Conservation (phyloP, 495 filamentous ascomycete genomes). For the Hypoxylon lienhwacheense region DNA sequence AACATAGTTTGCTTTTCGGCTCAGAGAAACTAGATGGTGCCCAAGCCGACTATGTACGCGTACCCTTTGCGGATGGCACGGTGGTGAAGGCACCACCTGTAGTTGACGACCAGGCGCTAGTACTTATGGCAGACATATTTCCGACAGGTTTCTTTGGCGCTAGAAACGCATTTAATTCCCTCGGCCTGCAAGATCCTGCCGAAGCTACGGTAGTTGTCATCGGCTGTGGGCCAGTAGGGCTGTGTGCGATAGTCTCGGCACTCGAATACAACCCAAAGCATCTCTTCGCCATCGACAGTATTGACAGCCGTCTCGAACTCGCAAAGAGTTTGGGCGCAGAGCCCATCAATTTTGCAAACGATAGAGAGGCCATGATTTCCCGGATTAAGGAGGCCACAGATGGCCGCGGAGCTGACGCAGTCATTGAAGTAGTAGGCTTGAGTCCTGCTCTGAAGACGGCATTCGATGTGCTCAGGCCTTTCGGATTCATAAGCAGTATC, state of each 20-base stretch:
- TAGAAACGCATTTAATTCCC: slow-evolving; percentile 73
- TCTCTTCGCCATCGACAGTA: slow-evolving; percentile 82
- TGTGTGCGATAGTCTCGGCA: slow-evolving; percentile 85
- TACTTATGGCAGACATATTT: slow-evolving; percentile 90
- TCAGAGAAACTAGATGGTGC: slow-evolving; percentile 74
- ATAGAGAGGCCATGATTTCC: slow-evolving; percentile 67
- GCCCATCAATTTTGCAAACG: slow-evolving; percentile 75
- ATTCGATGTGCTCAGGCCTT: slow-evolving; percentile 85
- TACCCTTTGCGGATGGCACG: slow-evolving; percentile 83
- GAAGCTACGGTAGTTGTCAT: slow-evolving; percentile 79
- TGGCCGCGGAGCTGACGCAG: slow-evolving; percentile 84
- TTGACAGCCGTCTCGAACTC: slow-evolving; percentile 74
- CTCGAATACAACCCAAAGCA: slow-evolving; percentile 78
- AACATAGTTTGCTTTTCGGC: slow-evolving; percentile 74
- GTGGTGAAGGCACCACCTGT: slow-evolving; percentile 73
- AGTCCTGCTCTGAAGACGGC: slow-evolving; percentile 80
- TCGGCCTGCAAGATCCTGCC: slow-evolving; percentile 61
- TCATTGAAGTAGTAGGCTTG: slow-evolving; percentile 89
- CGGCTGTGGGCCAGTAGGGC: slow-evolving; percentile 86
- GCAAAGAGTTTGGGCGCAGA: slow-evolving; percentile 81
- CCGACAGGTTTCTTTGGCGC: slow-evolving; percentile 91
- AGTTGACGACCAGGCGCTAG: slow-evolving; percentile 74
- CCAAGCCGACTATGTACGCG: slow-evolving; percentile 88
- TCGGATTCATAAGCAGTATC: slow-evolving; percentile 82
- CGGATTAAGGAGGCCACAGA: slow-evolving; percentile 76